These are phyloP conservation scores for Trichoderma aggressivum DNA, from an alignment of 2,329 filamentous ascomycete species.

Conservation along the genomic window DNA sequence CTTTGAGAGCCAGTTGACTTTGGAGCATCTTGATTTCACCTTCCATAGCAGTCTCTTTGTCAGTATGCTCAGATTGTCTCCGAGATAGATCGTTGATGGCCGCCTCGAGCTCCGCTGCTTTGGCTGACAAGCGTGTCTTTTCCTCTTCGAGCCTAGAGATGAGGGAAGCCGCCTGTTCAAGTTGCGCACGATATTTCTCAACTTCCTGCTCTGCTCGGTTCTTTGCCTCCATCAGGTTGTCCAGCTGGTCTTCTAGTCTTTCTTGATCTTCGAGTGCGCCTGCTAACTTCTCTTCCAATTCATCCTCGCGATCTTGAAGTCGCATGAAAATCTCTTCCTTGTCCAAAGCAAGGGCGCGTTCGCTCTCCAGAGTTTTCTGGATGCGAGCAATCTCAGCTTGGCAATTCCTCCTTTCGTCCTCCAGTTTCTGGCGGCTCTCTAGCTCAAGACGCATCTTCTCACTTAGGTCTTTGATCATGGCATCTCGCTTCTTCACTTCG, in stretches of 20 bases:
- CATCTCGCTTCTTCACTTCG: conserved; percentile 92
- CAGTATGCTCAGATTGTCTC: conserved; percentile 68
- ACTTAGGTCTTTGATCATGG: conserved; percentile 85
- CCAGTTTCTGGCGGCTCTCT: conserved; percentile 71
- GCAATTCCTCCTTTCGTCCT: conserved; percentile 85
- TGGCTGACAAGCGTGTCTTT: conserved; percentile 69
- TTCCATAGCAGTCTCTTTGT: conserved; percentile 70
- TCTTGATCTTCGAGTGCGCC: conserved; percentile 94
- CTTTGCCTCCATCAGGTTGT: conserved; percentile 83
- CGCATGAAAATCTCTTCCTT: conserved; percentile 99
- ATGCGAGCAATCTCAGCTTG: conserved; percentile 85
- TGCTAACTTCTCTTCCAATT: conserved; percentile 88
- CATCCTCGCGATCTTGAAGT: conserved; percentile 85
- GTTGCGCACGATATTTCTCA: conserved; percentile 71
- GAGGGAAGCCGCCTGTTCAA: conserved; percentile 87
- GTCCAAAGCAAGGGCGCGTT: conserved; percentile 90
- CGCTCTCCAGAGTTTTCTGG: conserved; percentile 91
- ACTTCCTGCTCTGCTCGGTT: conserved; percentile 84
- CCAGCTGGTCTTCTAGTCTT: conserved; percentile 86
- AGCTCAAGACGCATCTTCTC: conserved; percentile 77
- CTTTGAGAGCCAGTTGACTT: conserved; percentile 84
- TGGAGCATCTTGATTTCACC: conserved; percentile 89
- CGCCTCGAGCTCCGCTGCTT: conserved; percentile 65
- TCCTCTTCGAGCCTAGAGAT: conserved; percentile 84
- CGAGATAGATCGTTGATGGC: conserved; percentile 68